Evolutionary conservation across 352 stramenopile genomes (phyloP), one percentile per base, ranked within the genome.

Genomic region (Phytophthora hibernalis): DNA sequence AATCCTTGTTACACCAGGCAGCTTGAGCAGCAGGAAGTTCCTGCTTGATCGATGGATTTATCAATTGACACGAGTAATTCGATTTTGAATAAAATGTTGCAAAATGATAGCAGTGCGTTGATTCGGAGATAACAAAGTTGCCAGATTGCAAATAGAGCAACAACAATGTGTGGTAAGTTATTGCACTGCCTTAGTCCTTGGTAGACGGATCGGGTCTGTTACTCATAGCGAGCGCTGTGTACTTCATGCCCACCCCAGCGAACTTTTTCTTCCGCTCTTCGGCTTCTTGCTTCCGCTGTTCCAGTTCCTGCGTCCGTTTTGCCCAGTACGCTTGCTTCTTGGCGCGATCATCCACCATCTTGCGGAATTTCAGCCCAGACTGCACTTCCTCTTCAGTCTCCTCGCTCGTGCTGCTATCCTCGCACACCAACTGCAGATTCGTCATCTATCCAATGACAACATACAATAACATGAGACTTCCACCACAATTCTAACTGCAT

Each of bases 181-280:
- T 37, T 49, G 7, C 28, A 55, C n/a, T 35, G 9, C 28, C 6
- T 62, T 61, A 73, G 30, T 60, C 59, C 22, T 71, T 74, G 35
- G 40, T 26, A 26, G 50, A 61, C 11, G 54, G 28, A 37, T 63
- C 49, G 12, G 79, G 57, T 21, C 85, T 85, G 65, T 86, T 93
- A 21, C 66, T 78, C 76, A 95, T 90, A 35, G 87, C 87, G 31
- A 92, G 73, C 5, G 87, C 87, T 2, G 87, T 95, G 68, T 93
- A 95, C 64, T 92, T 95, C 78, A 93, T 90, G 5, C 87, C 87
- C 6, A 72, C 75, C 26, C 77, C 72, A 7, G 80, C 72, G 53
- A 92, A 91, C 59, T 89, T 77, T 53, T 92, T 91, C 67, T 95
- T 95, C 28, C 83, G 74, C 54, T 92, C 85, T 55, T 93, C 85